Base-by-base conservation (phyloP, 164 flowering plant genomes). In the Macadamia integrifolia region DNA sequence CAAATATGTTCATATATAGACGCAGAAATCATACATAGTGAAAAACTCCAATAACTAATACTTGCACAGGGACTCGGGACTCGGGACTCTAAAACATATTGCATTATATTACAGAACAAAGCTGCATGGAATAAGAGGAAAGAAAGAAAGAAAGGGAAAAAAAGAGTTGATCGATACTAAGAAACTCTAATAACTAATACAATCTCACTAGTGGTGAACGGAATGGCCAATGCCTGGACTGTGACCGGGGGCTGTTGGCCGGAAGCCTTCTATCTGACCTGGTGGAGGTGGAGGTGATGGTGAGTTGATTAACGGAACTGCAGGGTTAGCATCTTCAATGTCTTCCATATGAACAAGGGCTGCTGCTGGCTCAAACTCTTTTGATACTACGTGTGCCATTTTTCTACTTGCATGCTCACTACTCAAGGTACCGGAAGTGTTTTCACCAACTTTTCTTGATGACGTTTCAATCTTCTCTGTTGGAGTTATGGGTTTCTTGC, bases 191-290 rank as follows among this genome's bases (percentile, higher is more conserved):
- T 35, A 35, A 35, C 40, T 35, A 35, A 35, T 0, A 35, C 40
- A 35, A 35, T 0, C 5, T 1, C 40, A 2, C 40, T 35, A 35
- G 18, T 6, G 35, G n/a, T 43, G 30, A 15, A 3, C 60, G 32
- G 78, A 67, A 61, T 82, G 79, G 0, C 83, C 83, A 23, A 75
- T 71, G 6, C 80, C 81, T 15, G 81, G 85, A 70, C 85, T 82
- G 71, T 78, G 81, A 5, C 83, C 85, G 12, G 85, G 86, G n/a
- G 80, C 28, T 3, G 86, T 82, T 32, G 81, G 86, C 59, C 86
- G 69, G 75, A 76, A 82, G 73, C 70, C 77, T 46, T 75, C 71
- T 3, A 52, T 73, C 13, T 69, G 65, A 28, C 70, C 65, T 23
- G 75, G 64, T 35, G 40, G 40, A 2, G 40, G 40, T 35, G 40